Evolutionary conservation across 1,284 basidiomycete genomes (phyloP).

Genomic region (Cutaneotrichosporon dermatis): DNA sequence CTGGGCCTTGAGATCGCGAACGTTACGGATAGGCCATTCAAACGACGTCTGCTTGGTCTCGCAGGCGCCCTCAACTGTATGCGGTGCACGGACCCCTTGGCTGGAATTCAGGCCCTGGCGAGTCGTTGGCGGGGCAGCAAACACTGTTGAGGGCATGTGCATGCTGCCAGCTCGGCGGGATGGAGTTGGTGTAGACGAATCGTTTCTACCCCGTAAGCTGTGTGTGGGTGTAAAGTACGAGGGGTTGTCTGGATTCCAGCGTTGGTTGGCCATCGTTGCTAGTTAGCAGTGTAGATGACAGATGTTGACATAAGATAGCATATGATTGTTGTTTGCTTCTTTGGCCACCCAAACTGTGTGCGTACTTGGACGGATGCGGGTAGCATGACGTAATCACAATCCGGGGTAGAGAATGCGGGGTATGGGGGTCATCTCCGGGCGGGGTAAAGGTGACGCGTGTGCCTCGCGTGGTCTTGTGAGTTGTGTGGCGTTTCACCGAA

Average conservation of each 20-base stretch:
- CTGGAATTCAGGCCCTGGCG: not conserved
- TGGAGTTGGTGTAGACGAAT: constrained; percentile 13
- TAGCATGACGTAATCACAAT: not conserved
- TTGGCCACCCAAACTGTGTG: not conserved
- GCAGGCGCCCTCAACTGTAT: constrained; percentile 8
- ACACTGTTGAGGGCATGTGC: constrained; percentile 18
- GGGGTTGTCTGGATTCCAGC: constrained; percentile 21
- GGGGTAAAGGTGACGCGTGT: not conserved
- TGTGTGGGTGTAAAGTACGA: constrained; percentile 1
- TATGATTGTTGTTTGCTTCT: not conserved
- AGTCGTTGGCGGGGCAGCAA: not conserved
- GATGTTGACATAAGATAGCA: not conserved
- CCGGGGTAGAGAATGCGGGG: not conserved
- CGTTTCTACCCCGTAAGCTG: not conserved
- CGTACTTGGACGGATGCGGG: not conserved
- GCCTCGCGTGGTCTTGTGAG: too few relatives aligned
- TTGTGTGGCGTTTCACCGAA: not conserved
- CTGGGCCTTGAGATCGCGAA: constrained; percentile 19
- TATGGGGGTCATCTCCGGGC: not conserved
- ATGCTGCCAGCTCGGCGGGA: constrained; percentile 8
- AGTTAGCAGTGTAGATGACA: not conserved
- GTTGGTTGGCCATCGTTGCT: not conserved
- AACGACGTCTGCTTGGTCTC: constrained; percentile 24
- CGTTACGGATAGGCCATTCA: constrained; percentile 26
- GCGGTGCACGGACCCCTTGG: not conserved